Conservation (phyloP, 441 rosid genomes). For the Capsella rubella region DNA sequence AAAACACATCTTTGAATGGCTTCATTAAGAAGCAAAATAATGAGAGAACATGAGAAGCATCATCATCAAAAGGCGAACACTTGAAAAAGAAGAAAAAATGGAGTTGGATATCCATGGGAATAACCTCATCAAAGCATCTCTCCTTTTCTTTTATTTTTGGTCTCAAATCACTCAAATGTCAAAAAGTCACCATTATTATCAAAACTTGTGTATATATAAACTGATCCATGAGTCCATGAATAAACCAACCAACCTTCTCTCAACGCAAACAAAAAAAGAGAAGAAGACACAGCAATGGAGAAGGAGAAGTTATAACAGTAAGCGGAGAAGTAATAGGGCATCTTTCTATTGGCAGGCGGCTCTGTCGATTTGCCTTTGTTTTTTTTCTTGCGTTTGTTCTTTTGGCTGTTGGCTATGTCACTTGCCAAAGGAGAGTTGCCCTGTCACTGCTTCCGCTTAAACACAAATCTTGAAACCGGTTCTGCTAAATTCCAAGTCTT, state of each 20-base stretch:
- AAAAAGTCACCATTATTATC: constrained; percentile 19
- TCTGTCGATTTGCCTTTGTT: neutral
- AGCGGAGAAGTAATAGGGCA: constrained; percentile 47
- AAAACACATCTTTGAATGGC: constrained; percentile 22
- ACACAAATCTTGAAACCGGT: constrained; percentile 9
- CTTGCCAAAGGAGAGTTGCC: constrained; percentile 53
- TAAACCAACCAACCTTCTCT: constrained; percentile 18
- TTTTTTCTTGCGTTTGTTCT: neutral
- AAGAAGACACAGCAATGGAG: neutral
- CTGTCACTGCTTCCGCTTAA: constrained; percentile 47
- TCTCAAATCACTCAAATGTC: constrained; percentile 29
- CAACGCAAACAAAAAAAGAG: neutral
- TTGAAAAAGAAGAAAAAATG: neutral
- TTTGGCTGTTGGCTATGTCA: constrained; percentile 22
- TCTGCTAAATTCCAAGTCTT: too few relatives aligned
- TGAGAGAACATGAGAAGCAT: constrained; percentile 30
- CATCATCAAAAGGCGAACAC: constrained; percentile 35
- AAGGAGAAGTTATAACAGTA: constrained; percentile 23
- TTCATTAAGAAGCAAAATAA: constrained; percentile 34
- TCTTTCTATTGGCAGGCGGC: constrained; percentile 47
- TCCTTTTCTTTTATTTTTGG: neutral
- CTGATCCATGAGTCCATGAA: constrained; percentile 17
- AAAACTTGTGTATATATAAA: constrained; percentile 32
- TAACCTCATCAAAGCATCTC: constrained; percentile 44
- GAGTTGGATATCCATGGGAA: constrained; percentile 45